Evolutionary conservation across 352 stramenopile genomes (phyloP).

Genomic region (Phytophthora fragariaefolia): DNA sequence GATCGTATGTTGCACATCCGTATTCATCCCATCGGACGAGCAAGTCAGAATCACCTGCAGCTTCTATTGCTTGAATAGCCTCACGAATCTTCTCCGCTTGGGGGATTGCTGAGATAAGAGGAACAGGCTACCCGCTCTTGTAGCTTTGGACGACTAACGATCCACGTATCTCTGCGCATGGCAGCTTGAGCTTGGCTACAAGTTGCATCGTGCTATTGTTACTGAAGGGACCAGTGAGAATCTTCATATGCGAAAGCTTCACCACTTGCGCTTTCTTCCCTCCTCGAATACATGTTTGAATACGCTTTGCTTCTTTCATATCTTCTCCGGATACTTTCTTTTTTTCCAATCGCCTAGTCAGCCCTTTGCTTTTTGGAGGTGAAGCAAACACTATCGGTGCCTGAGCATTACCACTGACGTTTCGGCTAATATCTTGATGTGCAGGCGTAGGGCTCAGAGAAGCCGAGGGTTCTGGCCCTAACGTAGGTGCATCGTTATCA

Average conservation of each 20-base stretch:
- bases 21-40: neutral
- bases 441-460: too few species aligned
- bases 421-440: too few species aligned
- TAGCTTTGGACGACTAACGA: neutral
- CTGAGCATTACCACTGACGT: too few species aligned
- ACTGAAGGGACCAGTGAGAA: neutral
- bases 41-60: neutral
- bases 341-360: neutral
- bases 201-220: neutral
- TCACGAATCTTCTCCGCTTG: neutral
- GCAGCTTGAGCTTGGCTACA: neutral
- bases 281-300: neutral
- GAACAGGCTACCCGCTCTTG: neutral
- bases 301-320: conserved; percentile 3
- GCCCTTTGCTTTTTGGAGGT: too few species aligned
- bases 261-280: neutral
- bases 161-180: neutral
- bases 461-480: too few species aligned
- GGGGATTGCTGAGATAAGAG: conserved; percentile 1
- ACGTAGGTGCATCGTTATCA: too few species aligned
- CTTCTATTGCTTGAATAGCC: neutral
- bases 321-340: neutral
- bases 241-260: conserved; percentile 13
- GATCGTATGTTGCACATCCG: neutral
- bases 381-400: too few species aligned